Percentiles rank a stretch among this genome's conserved stretches.
Evolutionary conservation across 2,329 filamentous ascomycete species (phyloP).

Genomic region (Colletotrichum sp.): DNA sequence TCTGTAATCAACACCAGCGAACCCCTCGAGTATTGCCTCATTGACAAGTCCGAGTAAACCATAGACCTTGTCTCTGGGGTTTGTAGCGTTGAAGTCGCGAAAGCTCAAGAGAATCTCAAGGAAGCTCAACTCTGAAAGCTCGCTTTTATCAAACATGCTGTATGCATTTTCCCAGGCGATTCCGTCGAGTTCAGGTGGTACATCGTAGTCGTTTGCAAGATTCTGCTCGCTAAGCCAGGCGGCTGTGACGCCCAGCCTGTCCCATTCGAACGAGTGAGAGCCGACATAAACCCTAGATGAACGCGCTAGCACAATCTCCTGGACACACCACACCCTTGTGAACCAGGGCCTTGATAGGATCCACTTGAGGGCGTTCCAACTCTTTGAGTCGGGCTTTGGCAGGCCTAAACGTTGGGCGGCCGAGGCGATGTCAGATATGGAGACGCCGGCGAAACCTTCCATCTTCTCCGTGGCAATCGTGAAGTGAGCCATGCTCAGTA

Average conservation of each 20-base stretch:
- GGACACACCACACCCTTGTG: constrained; percentile 6
- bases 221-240: background rate
- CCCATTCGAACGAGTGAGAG: background rate
- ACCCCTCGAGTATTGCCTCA: background rate
- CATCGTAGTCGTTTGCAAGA: background rate
- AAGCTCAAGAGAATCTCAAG: background rate
- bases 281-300: background rate
- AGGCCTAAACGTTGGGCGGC: background rate
- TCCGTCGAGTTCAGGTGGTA: background rate
- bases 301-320: background rate
- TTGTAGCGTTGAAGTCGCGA: background rate
- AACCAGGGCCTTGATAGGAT: background rate
- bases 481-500: background rate
- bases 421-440: background rate
- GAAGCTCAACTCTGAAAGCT: background rate
- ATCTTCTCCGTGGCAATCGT: background rate
- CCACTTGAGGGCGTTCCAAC: background rate
- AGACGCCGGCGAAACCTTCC: background rate
- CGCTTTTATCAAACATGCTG: background rate
- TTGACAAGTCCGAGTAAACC: background rate
- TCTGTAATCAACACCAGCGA: background rate
- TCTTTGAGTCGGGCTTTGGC: background rate
- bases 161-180: background rate
- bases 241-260: background rate
- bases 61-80: constrained; percentile 4